Evolutionary conservation across 495 filamentous ascomycete genomes (phyloP).

Genomic region (Aspergillus nidulans): DNA sequence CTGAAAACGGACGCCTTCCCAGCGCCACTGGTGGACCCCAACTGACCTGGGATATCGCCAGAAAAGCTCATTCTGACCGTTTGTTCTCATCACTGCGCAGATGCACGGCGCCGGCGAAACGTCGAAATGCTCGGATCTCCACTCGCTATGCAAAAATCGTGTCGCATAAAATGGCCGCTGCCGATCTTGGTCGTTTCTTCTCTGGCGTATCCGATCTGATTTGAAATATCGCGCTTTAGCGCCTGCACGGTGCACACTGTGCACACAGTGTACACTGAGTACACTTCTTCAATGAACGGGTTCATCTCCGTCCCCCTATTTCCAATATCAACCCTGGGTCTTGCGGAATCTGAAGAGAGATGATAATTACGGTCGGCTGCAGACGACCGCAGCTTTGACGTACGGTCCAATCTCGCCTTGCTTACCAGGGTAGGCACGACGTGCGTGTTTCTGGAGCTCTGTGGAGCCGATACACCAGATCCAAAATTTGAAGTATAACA

Average conservation of each 20-base stretch:
- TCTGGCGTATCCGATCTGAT: constrained; percentile 11
- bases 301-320: not conserved
- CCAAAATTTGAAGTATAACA: constrained; percentile 1
- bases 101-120: not conserved
- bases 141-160: constrained; percentile 3
- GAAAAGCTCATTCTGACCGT: not conserved
- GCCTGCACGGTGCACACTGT: not conserved
- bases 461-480: not conserved
- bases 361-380: no score
- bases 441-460: not conserved
- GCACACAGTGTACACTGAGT: not conserved
- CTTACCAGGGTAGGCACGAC: not conserved
- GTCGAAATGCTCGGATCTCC: not conserved
- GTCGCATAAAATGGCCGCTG: constrained; percentile 1
- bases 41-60: no score
- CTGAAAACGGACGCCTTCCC: no score
- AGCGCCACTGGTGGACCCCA: no score
- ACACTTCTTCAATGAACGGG: not conserved
- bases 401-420: not conserved
- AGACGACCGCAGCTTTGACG: not conserved
- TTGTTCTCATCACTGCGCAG: not conserved
- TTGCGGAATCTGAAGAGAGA: no score
- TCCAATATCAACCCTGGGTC: no score
- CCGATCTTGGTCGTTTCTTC: constrained; percentile 4
- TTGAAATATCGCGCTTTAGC: constrained; percentile 14